Conservation (phyloP, 495 filamentous ascomycete genomes). For the Neurospora pannonica region DNA sequence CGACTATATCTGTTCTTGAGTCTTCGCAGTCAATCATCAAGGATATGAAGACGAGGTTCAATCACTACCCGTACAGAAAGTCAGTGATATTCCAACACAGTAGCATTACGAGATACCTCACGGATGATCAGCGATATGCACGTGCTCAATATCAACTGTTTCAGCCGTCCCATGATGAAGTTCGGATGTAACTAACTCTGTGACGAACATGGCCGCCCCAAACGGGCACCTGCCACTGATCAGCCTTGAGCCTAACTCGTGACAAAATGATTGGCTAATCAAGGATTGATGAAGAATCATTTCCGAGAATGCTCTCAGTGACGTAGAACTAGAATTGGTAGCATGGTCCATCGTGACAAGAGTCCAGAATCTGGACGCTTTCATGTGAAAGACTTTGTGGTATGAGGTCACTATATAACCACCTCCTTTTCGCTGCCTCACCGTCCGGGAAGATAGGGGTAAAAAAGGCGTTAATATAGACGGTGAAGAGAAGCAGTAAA, state of each 20-base stretch:
- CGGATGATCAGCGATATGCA: background rate
- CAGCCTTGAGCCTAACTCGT: conserved; percentile 13
- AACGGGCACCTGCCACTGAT: background rate
- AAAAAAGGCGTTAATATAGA: background rate
- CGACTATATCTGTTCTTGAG: background rate
- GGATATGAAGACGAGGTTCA: background rate
- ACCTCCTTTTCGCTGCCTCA: background rate
- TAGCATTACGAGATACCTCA: background rate
- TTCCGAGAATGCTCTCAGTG: background rate
- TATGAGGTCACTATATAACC: background rate
- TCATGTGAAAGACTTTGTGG: background rate
- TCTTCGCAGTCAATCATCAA: background rate
- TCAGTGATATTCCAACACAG: background rate
- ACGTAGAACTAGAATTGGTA: background rate
- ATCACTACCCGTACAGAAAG: background rate
- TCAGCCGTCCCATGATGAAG: background rate
- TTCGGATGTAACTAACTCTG: background rate
- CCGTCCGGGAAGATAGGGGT: background rate
- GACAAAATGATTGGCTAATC: conserved; percentile 12
- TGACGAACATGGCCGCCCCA: background rate
- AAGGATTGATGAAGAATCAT: background rate
- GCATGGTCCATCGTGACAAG: background rate
- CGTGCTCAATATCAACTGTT: background rate
- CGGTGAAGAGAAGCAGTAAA: background rate
- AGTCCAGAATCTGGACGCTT: background rate